Base-by-base conservation (phyloP, 352 stramenopile genomes). In the Plasmopara muralis region DNA sequence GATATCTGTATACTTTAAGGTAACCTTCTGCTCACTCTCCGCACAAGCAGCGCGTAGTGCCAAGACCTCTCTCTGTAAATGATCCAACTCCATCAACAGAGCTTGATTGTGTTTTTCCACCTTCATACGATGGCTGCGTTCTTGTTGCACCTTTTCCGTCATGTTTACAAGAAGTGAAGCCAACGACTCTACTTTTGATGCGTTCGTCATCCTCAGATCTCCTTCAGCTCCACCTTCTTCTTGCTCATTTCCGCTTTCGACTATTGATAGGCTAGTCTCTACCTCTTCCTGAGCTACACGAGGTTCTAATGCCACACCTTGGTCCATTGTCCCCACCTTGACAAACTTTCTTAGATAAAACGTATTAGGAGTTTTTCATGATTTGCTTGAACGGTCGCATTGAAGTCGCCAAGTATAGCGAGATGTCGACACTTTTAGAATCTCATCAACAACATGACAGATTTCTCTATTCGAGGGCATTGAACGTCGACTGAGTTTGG, bases 71-170 rank as follows among this genome's bases (percentile, higher is more conserved):
- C 68, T 62, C 45, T 89, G 78, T 16, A 89, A 59, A 52, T 83
- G 72, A 53, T 89, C 75, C 28, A 86, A 61, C 53, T 89, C 78
- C 20, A 77, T 64, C 44, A 89, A 62, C 31, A 89, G 64, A 38
- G 64, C 64, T 53, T 85, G 78, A 18, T 87, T 89, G 53, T 66
- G 70, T 53, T 77, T 77, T 55, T 87, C 78, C 7, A 83, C 64
- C 7, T 78, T 68, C 28, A 64, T 67, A 16, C 72, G 70, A 12
- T 73, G 66, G 8, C 55, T 53, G 2, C 78, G 74, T 39, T 87
- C 72, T 55, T 77, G 62, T 41, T 86, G 71, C 7, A 87, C 68
- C 45, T 86, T 73, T 12, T 68, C 58, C 1, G 75, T 87, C 67
- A 89, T 82, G 37, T 76, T 69, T 29, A 89, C 62, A 9, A 89